These are phyloP conservation scores for Spiraea crenata DNA, from an alignment of 331 rosid genomes.

Conservation along the genomic window DNA sequence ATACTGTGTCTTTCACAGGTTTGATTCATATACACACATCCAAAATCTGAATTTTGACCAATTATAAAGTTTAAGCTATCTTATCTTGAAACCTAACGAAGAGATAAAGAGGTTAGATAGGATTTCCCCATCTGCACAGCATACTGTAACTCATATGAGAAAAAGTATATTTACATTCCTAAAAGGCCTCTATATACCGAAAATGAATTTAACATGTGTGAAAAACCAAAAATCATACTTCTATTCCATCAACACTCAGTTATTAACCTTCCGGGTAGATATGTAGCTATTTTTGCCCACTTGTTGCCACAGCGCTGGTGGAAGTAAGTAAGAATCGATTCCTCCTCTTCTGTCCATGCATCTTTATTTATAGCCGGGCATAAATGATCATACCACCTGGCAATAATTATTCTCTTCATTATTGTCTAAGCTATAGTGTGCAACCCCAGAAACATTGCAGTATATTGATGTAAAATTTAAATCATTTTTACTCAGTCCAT, in stretches of 20 bases:
- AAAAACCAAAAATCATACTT: background rate
- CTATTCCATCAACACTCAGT: background rate
- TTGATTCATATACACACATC: background rate
- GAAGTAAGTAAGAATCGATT: slow-evolving; percentile 37
- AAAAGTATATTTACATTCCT: background rate
- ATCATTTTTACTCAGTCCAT: background rate
- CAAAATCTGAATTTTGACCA: background rate
- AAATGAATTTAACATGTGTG: background rate
- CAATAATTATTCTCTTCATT: slow-evolving; percentile 16
- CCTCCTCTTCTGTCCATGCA: slow-evolving; percentile 64
- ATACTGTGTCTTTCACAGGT: background rate
- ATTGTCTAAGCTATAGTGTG: background rate
- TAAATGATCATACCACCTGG: slow-evolving; percentile 73
- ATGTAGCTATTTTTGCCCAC: slow-evolving; percentile 70
- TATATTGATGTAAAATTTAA: background rate
- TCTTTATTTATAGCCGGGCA: slow-evolving; percentile 54
- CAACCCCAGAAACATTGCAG: background rate
- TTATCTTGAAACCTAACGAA: background rate
- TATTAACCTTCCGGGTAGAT: slow-evolving; percentile 65
- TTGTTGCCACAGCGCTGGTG: slow-evolving; percentile 54
- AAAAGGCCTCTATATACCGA: background rate
- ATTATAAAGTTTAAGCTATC: background rate
- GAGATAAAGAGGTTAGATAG: background rate
- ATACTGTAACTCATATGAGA: background rate
- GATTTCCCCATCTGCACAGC: background rate